Conservation (phyloP, 169 alveolate genomes). For the Plasmodium reichenowi region DNA sequence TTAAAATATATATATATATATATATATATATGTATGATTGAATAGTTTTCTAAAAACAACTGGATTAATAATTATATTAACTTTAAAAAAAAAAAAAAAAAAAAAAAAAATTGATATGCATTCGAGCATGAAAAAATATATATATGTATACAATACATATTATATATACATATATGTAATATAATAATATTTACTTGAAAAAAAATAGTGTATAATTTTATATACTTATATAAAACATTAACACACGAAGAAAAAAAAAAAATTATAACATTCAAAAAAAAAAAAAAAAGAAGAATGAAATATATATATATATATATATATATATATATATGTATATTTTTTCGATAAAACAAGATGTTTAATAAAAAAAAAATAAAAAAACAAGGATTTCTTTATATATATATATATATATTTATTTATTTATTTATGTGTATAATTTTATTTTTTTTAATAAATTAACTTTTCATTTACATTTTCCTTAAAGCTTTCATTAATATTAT, state of each 20-base stretch:
- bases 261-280: too few species aligned
- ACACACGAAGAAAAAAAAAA: too few species aligned
- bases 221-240: not conserved
- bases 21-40: not conserved
- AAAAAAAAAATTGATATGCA: slow-evolving; percentile 9
- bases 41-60: slow-evolving; percentile 3
- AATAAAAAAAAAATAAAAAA: slow-evolving; percentile 10
- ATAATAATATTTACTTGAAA: slow-evolving; percentile 10
- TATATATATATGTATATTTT: slow-evolving; percentile 8
- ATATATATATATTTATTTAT: not conserved
- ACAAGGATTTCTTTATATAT: not conserved
- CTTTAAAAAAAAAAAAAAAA: slow-evolving; percentile 32
- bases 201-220: slow-evolving; percentile 2
- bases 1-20: too few species aligned
- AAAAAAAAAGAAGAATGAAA: not conserved
- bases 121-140: slow-evolving; percentile 15
- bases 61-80: not conserved
- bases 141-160: not conserved
- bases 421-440: not conserved
- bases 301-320: not conserved
- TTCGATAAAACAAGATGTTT: slow-evolving; percentile 1
- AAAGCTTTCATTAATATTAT: slow-evolving; percentile 61
- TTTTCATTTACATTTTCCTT: slow-evolving; percentile 69
- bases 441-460: slow-evolving; percentile 42
- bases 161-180: not conserved